Evolutionary conservation across 768 basidiomycete species (phyloP).

Genomic region (Clavulina sp.): DNA sequence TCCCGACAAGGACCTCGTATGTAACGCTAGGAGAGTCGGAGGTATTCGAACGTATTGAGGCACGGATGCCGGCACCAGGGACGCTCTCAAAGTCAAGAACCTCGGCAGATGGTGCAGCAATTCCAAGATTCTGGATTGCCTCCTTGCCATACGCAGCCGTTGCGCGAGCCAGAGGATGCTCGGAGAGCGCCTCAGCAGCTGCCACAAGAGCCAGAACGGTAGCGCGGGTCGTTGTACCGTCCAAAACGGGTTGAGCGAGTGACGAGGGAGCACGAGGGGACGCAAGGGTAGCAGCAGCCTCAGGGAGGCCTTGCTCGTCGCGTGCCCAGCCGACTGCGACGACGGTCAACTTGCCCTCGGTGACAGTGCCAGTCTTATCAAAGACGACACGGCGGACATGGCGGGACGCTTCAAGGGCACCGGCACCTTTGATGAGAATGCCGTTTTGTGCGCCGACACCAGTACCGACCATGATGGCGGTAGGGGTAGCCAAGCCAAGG

Average conservation of each 20-base stretch:
- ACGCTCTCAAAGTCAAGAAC: constrained; percentile 70
- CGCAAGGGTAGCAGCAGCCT: constrained; percentile 13
- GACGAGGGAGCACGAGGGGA: constrained; percentile 12
- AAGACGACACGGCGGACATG: constrained; percentile 65
- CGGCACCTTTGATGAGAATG: constrained; percentile 93
- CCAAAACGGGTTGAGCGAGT: constrained; percentile 26
- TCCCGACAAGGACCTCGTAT: constrained; percentile 54
- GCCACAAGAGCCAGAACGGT: constrained; percentile 65
- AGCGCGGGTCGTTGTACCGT: constrained; percentile 41
- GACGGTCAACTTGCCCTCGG: constrained; percentile 82
- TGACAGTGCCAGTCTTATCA: constrained; percentile 97
- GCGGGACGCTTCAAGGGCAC: constrained; percentile 82
- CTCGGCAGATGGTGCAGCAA: constrained; percentile 32
- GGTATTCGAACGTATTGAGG: constrained; percentile 36
- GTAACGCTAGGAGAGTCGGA: constrained; percentile 20
- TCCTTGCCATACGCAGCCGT: constrained; percentile 70
- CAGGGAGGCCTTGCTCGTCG: constrained; percentile 14
- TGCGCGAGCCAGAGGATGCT: constrained; percentile 92
- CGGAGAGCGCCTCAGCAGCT: constrained; percentile 77
- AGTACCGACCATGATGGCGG: constrained; percentile 98
- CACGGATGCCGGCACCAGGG: constrained; percentile 77
- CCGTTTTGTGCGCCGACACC: constrained; percentile 94
- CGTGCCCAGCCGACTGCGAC: constrained; percentile 54
- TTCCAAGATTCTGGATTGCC: constrained; percentile 25
- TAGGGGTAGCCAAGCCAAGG: constrained; percentile 87